These are phyloP conservation scores for Aaosphaeria pasadenensis DNA, from an alignment of 2,329 filamentous ascomycete species.

Conservation along the genomic window DNA sequence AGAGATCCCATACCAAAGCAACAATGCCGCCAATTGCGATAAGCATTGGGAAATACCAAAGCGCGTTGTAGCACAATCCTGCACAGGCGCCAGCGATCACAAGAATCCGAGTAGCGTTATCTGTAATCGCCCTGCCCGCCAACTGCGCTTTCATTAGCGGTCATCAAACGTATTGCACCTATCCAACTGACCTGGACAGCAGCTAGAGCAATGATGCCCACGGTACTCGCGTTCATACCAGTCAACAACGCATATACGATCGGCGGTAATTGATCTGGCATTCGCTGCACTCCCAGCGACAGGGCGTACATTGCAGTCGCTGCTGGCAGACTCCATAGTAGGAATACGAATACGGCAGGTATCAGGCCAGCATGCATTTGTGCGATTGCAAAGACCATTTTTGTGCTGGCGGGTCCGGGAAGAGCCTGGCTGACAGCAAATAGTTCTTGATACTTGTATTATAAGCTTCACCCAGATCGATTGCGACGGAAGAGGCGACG, in stretches of 20 bases:
- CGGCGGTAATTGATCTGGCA: constrained; percentile 57
- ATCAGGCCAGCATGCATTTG: constrained; percentile 60
- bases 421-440: constrained; percentile 68
- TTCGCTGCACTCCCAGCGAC: constrained; percentile 61
- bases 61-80: constrained; percentile 66
- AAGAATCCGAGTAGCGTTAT: constrained; percentile 59
- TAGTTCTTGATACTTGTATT: constrained; percentile 63
- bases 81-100: constrained; percentile 63
- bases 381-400: constrained; percentile 68
- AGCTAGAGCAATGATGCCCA: constrained; percentile 69
- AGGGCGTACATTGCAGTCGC: constrained; percentile 69
- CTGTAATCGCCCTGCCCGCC: constrained; percentile 65
- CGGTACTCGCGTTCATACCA: constrained; percentile 68
- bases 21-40: constrained; percentile 55
- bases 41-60: constrained; percentile 73
- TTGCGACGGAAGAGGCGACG: constrained; percentile 7
- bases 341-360: constrained; percentile 57
- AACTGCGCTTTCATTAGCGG: constrained; percentile 42
- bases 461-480: too few species aligned
- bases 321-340: constrained; percentile 68
- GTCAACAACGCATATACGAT: constrained; percentile 68
- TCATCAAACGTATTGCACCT: neutral
- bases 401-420: constrained; percentile 66
- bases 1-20: constrained; percentile 56
- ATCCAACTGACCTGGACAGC: constrained; percentile 50